Conservation (phyloP, 2,329 filamentous ascomycete genomes). For the Penicillium sp. region DNA sequence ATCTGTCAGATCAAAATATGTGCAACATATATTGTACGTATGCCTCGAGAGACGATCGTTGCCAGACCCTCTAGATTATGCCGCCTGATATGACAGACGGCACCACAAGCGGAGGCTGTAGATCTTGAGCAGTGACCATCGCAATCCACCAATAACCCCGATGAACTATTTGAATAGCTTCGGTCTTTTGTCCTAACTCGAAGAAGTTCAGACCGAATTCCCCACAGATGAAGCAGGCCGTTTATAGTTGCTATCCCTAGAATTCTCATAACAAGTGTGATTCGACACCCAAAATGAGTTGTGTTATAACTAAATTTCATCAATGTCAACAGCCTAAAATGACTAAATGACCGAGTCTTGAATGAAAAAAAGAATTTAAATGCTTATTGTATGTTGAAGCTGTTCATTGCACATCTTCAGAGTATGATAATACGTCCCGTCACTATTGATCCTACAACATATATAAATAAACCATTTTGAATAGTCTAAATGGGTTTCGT, state of each 20-base stretch:
- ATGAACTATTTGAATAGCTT: conserved; percentile 14
- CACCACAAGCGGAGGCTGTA: conserved; percentile 10
- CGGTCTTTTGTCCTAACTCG: conserved; percentile 7
- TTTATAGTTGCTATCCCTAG: neutral
- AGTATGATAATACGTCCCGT: neutral
- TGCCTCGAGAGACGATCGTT: conserved; percentile 1
- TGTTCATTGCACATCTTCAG: neutral
- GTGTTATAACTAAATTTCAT: conserved; percentile 7
- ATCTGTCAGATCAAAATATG: neutral
- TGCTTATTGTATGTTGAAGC: neutral
- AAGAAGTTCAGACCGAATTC: conserved; percentile 1
- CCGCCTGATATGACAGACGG: conserved; percentile 1
- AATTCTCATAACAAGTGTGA: neutral
- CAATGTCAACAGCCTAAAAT: neutral
- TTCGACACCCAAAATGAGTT: conserved; percentile 4
- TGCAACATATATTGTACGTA: neutral
- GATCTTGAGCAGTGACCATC: conserved; percentile 11
- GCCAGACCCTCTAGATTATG: neutral
- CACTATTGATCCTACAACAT: neutral
- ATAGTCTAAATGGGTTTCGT: neutral
- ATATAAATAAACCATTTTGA: neutral
- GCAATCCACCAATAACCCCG: conserved; percentile 10
- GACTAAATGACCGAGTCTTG: neutral
- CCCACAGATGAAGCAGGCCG: neutral
- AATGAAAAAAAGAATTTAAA: neutral